Base-by-base conservation (phyloP, 1,284 basidiomycete genomes). In the Malassezia equina region DNA sequence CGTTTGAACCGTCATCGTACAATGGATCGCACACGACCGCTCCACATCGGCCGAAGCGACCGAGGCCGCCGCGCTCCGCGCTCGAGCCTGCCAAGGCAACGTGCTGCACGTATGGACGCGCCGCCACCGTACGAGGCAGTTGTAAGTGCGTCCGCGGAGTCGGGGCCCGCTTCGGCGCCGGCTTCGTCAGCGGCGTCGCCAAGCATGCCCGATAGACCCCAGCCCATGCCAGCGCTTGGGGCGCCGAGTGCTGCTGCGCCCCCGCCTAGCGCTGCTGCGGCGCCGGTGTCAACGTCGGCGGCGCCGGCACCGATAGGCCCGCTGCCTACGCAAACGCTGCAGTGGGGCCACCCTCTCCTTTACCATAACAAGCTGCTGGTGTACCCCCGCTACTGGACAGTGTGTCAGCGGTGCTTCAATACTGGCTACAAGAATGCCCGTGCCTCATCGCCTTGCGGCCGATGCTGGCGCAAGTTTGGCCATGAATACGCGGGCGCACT, bases 401-500 rank as follows among this genome's bases (percentile, higher is more conserved):
- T 43, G 7, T 60, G 58, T 31, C 21, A 48, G 28, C 41, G 44
- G 32, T 60, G 58, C 31, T 25, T 43, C n/a, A 49, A 53, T 17
- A 56, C 50, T 13, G 58, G 58, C 12, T 60, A 56, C 51, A 52
- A 52, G 21, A 24, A 39, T 4, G 32, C 28, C 7, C 43, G 56
- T 25, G 40, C 53, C 1, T 28, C 41, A 21, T 44, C 36, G 25
- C 47, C 46, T 6, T 60, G 58, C 34, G 12, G 19, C 7, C 36
- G 42, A 2, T 60, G 58, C 29, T 60, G 58, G 58, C 44, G 44
- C 12, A 42, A 52, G 25, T 60, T 52, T 29, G 58, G 58, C 23
- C 39, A 43, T 5, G 27, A 9, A 8, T 57, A 52, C 31, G 33
- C 21, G 3, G 50, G 50, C 44, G 45, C 39, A 1, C 21, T 57